Base-by-base conservation (phyloP, 164 flowering plant species). In the Sextonia rubra region DNA sequence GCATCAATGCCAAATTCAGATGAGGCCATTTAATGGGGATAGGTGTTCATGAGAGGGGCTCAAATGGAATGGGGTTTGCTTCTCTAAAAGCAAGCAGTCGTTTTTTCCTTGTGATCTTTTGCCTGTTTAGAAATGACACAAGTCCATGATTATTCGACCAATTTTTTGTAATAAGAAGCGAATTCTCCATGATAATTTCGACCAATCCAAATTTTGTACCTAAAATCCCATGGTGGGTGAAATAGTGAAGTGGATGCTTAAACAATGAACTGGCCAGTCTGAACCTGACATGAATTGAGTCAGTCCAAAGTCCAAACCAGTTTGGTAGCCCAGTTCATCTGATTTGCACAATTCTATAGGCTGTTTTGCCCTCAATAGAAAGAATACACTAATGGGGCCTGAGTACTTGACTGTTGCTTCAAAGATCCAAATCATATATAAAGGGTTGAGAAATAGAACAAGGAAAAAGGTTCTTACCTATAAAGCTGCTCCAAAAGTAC, bases 401-500 rank as follows among this genome's bases (percentile, higher is more conserved):
- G 47, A 5, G 2, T 64, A 1, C 25, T 37, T 1, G 55, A n/a
- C 12, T 32, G 69, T 66, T 66, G 4, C 25, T 18, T 18, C 52
- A 47, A 52, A 26, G 7, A 12, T 49, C 37, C 5, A 17, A 26
- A 55, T n/a, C 22, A 29, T 18, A 25, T 17, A 25, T 7, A 17
- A 24, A 47, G 63, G 15, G 64, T 20, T 66, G 14, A 7, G 24
- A 64, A 27, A 29, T 22, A 30, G 47, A 65, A 65, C 9, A 64
- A 3, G 14, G 23, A 22, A 20, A 37, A 47, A 47, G 25, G 44
- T 20, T 18, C 48, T 71, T 68, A 90, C 96, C 98, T 86, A 71
- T 93, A 90, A 73, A 93, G 91, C 73, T 90, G 98, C 80, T 93
- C 98, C 70, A 87, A 73, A 9, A 93, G 88, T 68, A 93, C 91